Evolutionary conservation across 805 yeast genomes (phyloP), one percentile per base, ranked within the genome.

Genomic region (Kodamaea hsintzibuensis): DNA sequence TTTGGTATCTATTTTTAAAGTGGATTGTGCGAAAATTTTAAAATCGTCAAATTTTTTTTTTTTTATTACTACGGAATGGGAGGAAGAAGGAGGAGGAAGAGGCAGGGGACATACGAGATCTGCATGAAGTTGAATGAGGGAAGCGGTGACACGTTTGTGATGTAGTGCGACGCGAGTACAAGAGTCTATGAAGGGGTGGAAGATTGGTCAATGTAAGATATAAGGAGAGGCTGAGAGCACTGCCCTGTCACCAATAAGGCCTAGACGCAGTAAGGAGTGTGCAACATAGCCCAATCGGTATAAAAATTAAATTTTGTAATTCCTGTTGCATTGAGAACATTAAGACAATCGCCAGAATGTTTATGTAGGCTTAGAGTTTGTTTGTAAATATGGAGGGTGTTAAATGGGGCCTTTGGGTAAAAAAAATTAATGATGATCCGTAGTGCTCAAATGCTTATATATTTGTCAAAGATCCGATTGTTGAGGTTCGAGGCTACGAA

Each of bases 1-100:
- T 40, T 39, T 17, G n/a, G 25, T 17, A 19, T 40, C 44, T 40
- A 40, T 40, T 40, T 40, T 40, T 40, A 40, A 40, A 40, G 44
- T 16, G 44, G 44, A 16, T 17, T 19, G 27, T 45, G 48, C 48
- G 48, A 45, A 45, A 45, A 45, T 27, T 45, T 45, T 45, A 37
- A 22, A 22, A 27, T 45, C 48, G 48, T 45, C 48, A 45, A 45
- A 27, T 45, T 45, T 45, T 45, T 40, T 14, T n/a, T 38, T 38
- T 35, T 35, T 22, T 22, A 22, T 22, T 22, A 22, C 25, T 22
- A 22, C 25, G 25, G 25, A 22, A 22, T 22, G 25, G 25, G 25
- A 22, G 25, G 35, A 8, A 27, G 33, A 27, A 8, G 10, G 35
- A 8, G 35, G 13, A n/a, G 8, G 42, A 16, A 4, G 14, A 38